Evolutionary conservation across 2,329 filamentous ascomycete species (phyloP).

Genomic region (Davidsoniella eucalypti): DNA sequence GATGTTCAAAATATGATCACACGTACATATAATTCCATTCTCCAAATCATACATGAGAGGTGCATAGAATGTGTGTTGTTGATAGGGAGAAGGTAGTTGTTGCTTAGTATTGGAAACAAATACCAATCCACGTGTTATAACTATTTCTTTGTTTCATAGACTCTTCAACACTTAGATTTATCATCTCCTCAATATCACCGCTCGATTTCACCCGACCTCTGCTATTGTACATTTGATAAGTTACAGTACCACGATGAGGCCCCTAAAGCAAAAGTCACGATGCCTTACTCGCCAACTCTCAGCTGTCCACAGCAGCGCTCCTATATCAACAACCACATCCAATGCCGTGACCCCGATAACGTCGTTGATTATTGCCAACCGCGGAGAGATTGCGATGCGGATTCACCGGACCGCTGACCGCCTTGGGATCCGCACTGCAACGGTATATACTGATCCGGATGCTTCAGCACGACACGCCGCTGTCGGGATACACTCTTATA

Average conservation of each 20-base stretch:
- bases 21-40: no score
- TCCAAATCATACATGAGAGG: no score
- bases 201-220: neutral
- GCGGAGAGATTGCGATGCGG: slow-evolving; percentile 89
- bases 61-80: no score
- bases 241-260: neutral
- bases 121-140: no score
- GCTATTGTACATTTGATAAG: neutral
- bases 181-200: neutral
- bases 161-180: no score
- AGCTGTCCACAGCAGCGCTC: neutral
- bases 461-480: slow-evolving; percentile 74
- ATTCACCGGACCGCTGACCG: slow-evolving; percentile 76
- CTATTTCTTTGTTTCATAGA: no score
- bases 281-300: neutral
- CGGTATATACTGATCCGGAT: slow-evolving; percentile 88
- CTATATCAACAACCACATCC: neutral
- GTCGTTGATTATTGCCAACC: slow-evolving; percentile 88
- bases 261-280: neutral
- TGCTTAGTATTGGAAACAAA: no score
- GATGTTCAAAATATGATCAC: no score
- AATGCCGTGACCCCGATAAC: slow-evolving; percentile 34
- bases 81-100: no score
- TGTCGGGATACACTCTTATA: slow-evolving; percentile 67
- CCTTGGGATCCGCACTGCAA: slow-evolving; percentile 84